These are phyloP conservation scores for Serendipita sp. DNA, from an alignment of 768 basidiomycete genomes.

Conservation along the genomic window DNA sequence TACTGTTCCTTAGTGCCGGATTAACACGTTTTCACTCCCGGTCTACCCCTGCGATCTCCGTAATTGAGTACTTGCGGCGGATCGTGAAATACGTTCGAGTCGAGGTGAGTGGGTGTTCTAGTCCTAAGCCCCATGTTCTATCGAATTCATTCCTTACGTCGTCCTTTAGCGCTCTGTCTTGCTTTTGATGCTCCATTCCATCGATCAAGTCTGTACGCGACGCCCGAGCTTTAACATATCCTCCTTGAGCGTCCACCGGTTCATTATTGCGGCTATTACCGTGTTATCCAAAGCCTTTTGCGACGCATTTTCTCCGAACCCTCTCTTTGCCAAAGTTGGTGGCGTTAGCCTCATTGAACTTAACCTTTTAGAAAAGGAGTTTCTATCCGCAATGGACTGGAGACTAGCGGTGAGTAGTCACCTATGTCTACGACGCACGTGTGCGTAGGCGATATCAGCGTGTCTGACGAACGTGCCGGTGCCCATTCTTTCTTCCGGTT, in stretches of 20 bases:
- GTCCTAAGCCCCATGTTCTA: not conserved
- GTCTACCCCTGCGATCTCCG: conserved; percentile 69
- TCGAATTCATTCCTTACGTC: conserved; percentile 1
- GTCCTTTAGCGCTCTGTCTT: conserved; percentile 51
- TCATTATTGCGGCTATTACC: conserved; percentile 84
- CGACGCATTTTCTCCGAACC: conserved; percentile 90
- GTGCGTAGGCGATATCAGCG: not conserved
- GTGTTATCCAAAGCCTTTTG: conserved; percentile 90
- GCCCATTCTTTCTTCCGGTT: conserved; percentile 6
- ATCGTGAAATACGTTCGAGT: conserved; percentile 92
- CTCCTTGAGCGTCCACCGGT: conserved; percentile 93
- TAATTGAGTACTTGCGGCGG: conserved; percentile 84
- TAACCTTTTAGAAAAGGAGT: conserved; percentile 88
- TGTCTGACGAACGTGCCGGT: conserved; percentile 1
- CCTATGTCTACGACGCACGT: not conserved
- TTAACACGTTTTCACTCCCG: conserved; percentile 95
- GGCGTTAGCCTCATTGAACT: conserved; percentile 84
- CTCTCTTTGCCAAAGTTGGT: conserved; percentile 89
- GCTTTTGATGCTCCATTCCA: conserved; percentile 71
- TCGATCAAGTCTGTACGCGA: conserved; percentile 83
- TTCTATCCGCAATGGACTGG: conserved; percentile 87
- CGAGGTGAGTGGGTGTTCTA: conserved; percentile 43
- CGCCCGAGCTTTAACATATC: conserved; percentile 82
- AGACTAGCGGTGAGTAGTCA: conserved; percentile 64
- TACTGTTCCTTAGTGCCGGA: conserved; percentile 72